Conservation (phyloP, 192 early-diverging fungal genomes). For the Glomus cerebriforme region DNA sequence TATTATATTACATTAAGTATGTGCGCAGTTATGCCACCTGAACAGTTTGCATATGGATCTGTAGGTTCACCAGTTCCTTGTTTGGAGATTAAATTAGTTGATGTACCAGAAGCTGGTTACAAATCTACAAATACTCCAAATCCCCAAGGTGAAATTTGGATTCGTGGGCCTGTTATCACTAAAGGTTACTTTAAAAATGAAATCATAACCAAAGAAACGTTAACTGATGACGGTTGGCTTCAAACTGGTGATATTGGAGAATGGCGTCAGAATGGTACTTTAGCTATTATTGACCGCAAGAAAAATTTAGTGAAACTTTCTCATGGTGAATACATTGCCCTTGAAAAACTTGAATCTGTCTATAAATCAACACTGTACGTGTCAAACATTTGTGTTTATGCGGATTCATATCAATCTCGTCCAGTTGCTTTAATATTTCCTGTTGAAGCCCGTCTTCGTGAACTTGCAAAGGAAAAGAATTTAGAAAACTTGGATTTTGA, state of each 20-base stretch:
- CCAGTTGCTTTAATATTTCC: constrained; percentile 81
- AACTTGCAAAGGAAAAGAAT: constrained; percentile 48
- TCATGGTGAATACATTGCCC: constrained; percentile 91
- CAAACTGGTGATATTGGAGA: constrained; percentile 90
- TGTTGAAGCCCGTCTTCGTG: constrained; percentile 54
- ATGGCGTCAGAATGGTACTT: constrained; percentile 74
- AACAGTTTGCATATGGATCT: constrained; percentile 57
- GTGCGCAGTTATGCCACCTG: constrained; percentile 66
- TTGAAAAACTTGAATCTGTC: constrained; percentile 91
- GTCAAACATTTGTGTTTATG: constrained; percentile 77
- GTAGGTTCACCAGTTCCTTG: constrained; percentile 78
- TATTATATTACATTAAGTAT: constrained; percentile 44
- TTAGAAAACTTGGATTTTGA: constrained; percentile 48
- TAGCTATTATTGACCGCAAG: constrained; percentile 87
- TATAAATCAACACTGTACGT: constrained; percentile 78
- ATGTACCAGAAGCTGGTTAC: constrained; percentile 67
- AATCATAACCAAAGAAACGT: constrained; percentile 61
- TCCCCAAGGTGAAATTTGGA: constrained; percentile 84
- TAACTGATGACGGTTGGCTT: constrained; percentile 84
- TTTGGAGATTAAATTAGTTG: constrained; percentile 80
- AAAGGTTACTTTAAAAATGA: constrained; percentile 79
- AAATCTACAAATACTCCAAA: constrained; percentile 55
- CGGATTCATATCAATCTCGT: constrained; percentile 67
- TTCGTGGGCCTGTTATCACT: constrained; percentile 79
- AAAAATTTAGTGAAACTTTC: constrained; percentile 94